Percentiles rank a stretch among this genome's conserved stretches.
phyloP scores from a whole-genome alignment of 2,329 filamentous ascomycete species.

The Alternaria atra region DNA sequence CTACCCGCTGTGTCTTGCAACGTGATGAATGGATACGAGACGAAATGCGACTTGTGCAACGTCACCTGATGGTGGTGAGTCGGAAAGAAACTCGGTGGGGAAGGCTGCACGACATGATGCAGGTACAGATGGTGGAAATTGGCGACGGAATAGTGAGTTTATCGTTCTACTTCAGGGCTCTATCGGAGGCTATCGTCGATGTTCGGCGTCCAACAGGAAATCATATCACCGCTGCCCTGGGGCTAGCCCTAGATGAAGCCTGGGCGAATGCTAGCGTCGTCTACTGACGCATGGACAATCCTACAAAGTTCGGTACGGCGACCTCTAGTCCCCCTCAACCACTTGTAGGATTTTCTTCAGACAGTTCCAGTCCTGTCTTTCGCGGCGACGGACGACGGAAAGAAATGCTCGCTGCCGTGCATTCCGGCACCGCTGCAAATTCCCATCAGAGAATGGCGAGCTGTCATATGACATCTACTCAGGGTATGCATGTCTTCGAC shows the following conservation, averaged over 20 bases:
- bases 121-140: conserved; percentile 12
- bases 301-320: conserved; percentile 15
- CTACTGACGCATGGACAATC: conserved; percentile 9
- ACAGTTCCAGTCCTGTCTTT: not conserved
- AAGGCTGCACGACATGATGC: conserved; percentile 6
- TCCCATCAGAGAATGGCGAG: not conserved
- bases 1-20: conserved; percentile 19
- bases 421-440: not conserved
- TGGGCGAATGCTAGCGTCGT: conserved; percentile 7
- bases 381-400: not conserved
- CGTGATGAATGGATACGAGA: conserved; percentile 15
- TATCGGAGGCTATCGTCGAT: not conserved
- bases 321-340: conserved; percentile 15
- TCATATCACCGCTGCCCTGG: not conserved
- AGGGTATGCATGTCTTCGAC: conserved; percentile 20
- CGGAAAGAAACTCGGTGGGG: conserved; percentile 2
- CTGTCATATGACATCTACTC: conserved; percentile 5
- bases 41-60: conserved; percentile 21
- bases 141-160: not conserved
- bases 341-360: not conserved
- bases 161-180: not conserved
- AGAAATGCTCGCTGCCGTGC: not conserved
- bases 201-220: not conserved
- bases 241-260: not conserved
- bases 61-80: conserved; percentile 17